These are phyloP conservation scores for Chenopodium formosanum DNA, from an alignment of 148 eudicot species.

Conservation along the genomic window DNA sequence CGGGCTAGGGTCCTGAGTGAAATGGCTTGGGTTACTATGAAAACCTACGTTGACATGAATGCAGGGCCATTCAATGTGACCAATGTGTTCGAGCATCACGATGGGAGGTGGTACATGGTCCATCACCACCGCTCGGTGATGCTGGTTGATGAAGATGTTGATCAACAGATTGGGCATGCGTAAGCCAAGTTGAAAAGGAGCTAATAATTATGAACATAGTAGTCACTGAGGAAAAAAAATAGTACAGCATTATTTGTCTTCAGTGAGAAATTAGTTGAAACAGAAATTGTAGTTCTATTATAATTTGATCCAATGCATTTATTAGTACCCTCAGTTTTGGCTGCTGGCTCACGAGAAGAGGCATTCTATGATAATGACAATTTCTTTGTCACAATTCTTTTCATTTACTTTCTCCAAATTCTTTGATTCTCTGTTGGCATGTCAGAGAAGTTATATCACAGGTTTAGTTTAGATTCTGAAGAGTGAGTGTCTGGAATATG, in stretches of 20 bases:
- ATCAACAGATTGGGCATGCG: conserved; percentile 49
- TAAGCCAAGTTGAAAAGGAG: conserved; percentile 27
- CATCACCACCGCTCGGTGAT: conserved; percentile 84
- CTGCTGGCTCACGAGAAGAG: conserved; percentile 22
- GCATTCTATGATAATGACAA: not conserved
- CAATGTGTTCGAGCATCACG: conserved; percentile 70
- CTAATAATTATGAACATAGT: conserved; percentile 37
- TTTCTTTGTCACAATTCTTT: not conserved
- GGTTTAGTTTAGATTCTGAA: not conserved
- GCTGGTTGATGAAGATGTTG: conserved; percentile 65
- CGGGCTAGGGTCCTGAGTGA: conserved; percentile 64
- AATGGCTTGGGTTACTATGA: conserved; percentile 93
- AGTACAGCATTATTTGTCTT: conserved; percentile 31
- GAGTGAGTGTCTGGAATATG: conserved; percentile 11
- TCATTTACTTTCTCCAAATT: not conserved
- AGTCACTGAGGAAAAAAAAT: conserved; percentile 26
- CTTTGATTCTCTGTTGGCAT: not conserved
- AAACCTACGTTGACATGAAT: conserved; percentile 57
- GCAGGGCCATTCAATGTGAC: conserved; percentile 55
- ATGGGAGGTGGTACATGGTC: conserved; percentile 91
- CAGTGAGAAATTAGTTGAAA: conserved; percentile 37
- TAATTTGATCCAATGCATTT: conserved; percentile 28
- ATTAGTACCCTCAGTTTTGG: conserved; percentile 33
- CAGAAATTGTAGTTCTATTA: conserved; percentile 24
- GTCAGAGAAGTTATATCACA: not conserved